A percentile compares a stretch with the other conserved stretches of the same genome.
Conservation (phyloP, 768 basidiomycete species). For the Tulasnella calospora region DNA sequence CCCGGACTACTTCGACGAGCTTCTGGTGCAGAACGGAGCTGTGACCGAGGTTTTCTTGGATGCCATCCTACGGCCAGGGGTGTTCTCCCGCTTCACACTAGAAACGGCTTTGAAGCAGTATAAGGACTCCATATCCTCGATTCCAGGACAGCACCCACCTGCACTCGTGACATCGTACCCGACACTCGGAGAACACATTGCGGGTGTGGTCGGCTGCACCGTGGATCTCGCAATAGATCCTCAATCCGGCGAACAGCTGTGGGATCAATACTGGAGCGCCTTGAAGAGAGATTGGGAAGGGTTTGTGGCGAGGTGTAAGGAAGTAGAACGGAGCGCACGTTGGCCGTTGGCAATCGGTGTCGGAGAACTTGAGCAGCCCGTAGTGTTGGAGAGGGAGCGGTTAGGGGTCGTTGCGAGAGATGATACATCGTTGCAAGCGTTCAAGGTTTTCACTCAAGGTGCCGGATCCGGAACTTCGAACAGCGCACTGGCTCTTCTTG, state of each 20-base stretch:
- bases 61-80: constrained; percentile 78
- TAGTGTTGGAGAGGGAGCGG: constrained; percentile 75
- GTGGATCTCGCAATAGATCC: constrained; percentile 67
- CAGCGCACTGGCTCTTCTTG: not conserved
- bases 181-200: constrained; percentile 68
- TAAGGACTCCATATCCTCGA: constrained; percentile 56
- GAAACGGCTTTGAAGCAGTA: constrained; percentile 80
- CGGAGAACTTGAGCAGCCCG: constrained; percentile 40
- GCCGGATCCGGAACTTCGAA: not conserved
- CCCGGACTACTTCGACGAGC: constrained; percentile 82
- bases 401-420: constrained; percentile 58
- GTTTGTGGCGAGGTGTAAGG: constrained; percentile 83
- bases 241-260: constrained; percentile 71
- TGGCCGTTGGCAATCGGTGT: constrained; percentile 69
- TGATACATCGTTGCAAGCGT: constrained; percentile 59
- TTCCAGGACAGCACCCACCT: constrained; percentile 53
- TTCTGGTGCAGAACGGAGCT: constrained; percentile 56
- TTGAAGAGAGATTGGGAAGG: constrained; percentile 94
- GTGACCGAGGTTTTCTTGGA: constrained; percentile 74
- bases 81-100: constrained; percentile 80
- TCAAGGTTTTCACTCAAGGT: constrained; percentile 15
- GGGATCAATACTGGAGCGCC: constrained; percentile 76
- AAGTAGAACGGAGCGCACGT: constrained; percentile 79
- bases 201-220: constrained; percentile 79
- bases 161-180: constrained; percentile 60